Base-by-base conservation (phyloP, 441 rosid genomes). In the Gossypium lobatum region DNA sequence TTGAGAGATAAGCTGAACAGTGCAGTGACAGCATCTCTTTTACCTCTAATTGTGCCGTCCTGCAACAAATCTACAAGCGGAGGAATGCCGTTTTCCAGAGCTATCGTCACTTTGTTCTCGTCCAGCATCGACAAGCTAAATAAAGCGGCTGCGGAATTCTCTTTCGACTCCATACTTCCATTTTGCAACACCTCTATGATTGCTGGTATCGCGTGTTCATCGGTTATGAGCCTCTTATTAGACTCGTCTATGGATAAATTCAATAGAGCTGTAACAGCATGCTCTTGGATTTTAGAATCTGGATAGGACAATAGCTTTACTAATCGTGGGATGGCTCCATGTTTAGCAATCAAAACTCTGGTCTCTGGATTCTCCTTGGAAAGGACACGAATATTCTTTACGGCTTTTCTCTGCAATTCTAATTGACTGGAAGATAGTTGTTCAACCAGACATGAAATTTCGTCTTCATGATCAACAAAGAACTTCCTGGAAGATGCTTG, bases 141-240 rank as follows among this genome's bases (percentile, higher is more conserved):
- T 31, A 93, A 77, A 52, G 92, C 89, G 14, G 97, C 97, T 8
- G 95, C 95, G 0, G 97, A 89, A 80, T 93, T 93, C 73, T 93
- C 96, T 77, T 83, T 84, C 1, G 93, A 91, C 70, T 88, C 95
- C 1, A n/a, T 76, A 16, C 71, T 85, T 72, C 98, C 97, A 7
- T 66, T 76, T 52, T 80, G 63, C 76, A 93, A 69, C 2, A 93
- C 80, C 52, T 88, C 93, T 21, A 91, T 85, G 8, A 89, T 89
- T 26, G 84, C 74, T 1, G 93, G 93, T 48, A 93, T 85, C 0
- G 90, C 92, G 18, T 83, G 89, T 77, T 82, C 87, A 4, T 64
- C 37, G 0, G 95, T 84, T 31, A 89, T 89, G 3, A 73, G 77
- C 64, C 53, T 85, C 81, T 89, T 91, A 74, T 91, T 91, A 9